Percentiles rank a stretch among this genome's conserved stretches.
Evolutionary conservation across 768 basidiomycete genomes (phyloP).

Genomic region (Mycena rosella): DNA sequence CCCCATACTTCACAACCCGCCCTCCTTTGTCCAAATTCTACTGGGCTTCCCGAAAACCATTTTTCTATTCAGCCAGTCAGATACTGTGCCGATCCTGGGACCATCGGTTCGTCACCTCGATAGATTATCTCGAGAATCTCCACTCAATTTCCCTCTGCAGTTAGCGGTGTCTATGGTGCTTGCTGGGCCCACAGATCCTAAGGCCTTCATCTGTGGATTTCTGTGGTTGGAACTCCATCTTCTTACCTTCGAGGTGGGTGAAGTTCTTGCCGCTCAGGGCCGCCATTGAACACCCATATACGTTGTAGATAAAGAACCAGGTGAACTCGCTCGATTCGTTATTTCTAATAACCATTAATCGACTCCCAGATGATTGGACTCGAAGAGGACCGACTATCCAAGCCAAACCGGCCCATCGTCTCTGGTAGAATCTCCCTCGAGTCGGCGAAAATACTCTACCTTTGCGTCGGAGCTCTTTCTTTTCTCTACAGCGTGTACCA

Average conservation of each 20-base stretch:
- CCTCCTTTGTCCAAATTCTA: background rate
- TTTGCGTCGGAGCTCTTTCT: too few species aligned
- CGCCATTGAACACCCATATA: too few species aligned
- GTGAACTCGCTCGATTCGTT: too few species aligned
- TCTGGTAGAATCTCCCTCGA: slow-evolving; percentile 37
- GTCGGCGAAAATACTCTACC: slow-evolving; percentile 20
- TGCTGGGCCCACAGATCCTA: slow-evolving; percentile 3
- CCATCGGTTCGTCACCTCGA: slow-evolving; percentile 17
- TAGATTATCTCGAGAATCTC: background rate
- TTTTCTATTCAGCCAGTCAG: slow-evolving; percentile 30
- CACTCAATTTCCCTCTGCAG: slow-evolving; percentile 12
- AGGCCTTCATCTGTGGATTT: slow-evolving; percentile 2
- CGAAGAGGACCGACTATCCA: slow-evolving; percentile 40
- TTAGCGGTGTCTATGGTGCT: slow-evolving; percentile 37
- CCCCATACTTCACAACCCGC: background rate
- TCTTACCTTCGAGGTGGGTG: slow-evolving; percentile 11
- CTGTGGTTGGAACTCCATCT: slow-evolving; percentile 8
- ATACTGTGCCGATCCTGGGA: slow-evolving; percentile 27
- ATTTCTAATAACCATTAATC: too few species aligned
- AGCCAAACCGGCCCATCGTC: slow-evolving; percentile 39
- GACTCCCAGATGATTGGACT: too few species aligned
- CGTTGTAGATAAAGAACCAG: too few species aligned
- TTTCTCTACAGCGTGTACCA: too few species aligned
- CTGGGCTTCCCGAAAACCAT: slow-evolving; percentile 16
- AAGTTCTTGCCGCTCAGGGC: too few species aligned